Evolutionary conservation across 2,329 filamentous ascomycete genomes (phyloP).

Genomic region (Calonectria hongkongensis): DNA sequence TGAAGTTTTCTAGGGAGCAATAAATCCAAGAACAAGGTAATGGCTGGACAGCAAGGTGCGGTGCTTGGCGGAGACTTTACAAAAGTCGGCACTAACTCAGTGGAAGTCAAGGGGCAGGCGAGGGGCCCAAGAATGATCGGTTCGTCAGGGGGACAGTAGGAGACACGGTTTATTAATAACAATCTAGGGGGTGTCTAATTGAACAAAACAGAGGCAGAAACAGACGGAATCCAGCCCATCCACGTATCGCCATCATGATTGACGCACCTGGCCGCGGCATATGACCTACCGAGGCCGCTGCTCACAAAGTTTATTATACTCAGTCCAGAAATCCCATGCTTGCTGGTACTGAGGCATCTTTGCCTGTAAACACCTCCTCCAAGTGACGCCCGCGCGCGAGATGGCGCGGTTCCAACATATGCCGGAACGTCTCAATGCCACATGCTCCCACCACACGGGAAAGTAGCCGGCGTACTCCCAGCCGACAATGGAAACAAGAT

Average conservation of each 20-base stretch:
- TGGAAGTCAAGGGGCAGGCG: background rate
- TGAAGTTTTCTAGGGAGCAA: background rate
- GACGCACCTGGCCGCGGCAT: background rate
- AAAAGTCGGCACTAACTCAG: too few species aligned
- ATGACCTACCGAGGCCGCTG: background rate
- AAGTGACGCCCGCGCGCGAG: background rate
- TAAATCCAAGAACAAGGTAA: too few species aligned
- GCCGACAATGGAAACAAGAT: background rate
- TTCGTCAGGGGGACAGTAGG: background rate
- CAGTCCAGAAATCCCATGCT: background rate
- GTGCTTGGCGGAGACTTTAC: background rate
- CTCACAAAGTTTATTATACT: background rate
- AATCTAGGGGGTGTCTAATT: background rate
- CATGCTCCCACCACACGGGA: constrained; percentile 6
- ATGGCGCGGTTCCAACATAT: background rate
- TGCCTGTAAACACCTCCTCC: background rate
- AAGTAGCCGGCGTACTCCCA: constrained; percentile 16
- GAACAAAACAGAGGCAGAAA: background rate
- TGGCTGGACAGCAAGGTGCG: background rate
- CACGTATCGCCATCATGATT: background rate
- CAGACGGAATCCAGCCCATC: background rate
- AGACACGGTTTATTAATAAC: constrained; percentile 6
- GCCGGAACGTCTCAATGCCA: background rate
- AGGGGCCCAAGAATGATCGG: background rate
- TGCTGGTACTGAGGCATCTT: background rate